These are phyloP conservation scores for Oxytropis ochrocephala DNA, from an alignment of 306 rosid species.

Conservation along the genomic window DNA sequence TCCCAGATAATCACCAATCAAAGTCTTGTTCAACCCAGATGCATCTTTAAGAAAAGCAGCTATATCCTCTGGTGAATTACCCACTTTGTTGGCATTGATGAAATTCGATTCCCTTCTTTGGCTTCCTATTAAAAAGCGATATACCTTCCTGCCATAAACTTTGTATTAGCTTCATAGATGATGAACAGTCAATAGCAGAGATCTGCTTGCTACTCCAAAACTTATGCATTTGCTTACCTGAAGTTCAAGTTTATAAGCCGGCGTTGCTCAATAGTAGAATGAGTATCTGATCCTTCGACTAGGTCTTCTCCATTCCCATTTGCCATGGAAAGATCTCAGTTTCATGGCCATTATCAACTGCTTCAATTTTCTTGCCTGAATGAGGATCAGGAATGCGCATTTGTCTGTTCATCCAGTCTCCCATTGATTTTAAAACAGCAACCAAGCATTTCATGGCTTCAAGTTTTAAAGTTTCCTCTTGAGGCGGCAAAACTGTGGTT, in stretches of 20 bases:
- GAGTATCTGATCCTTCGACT: conserved; percentile 80
- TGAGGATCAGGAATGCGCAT: conserved; percentile 89
- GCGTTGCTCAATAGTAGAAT: conserved; percentile 86
- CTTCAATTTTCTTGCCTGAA: conserved; percentile 60
- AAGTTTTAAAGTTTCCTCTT: conserved; percentile 81
- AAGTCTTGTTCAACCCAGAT: conserved; percentile 86
- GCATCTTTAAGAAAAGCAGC: conserved; percentile 94
- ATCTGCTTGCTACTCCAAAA: conserved; percentile 22
- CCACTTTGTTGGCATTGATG: conserved; percentile 93
- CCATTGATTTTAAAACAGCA: conserved; percentile 76
- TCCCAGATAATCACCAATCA: conserved; percentile 97
- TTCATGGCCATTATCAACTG: conserved; percentile 50
- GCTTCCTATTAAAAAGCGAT: conserved; percentile 95
- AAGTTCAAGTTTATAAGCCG: conserved; percentile 99
- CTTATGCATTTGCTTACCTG: conserved; percentile 49
- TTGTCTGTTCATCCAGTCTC: conserved; percentile 97
- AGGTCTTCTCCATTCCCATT: conserved; percentile 80
- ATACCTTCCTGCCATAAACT: conserved; percentile 99
- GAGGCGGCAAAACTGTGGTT: conserved; percentile 88
- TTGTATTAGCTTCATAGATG: conserved; percentile 40
- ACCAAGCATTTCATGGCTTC: conserved; percentile 98
- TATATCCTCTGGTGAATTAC: conserved; percentile 87
- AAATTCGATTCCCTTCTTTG: conserved; percentile 95
- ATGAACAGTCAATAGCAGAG: conserved; percentile 12
- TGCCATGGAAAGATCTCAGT: conserved; percentile 49